Evolutionary conservation across 306 rosid species (phyloP).

Genomic region (Rosa lucieae): DNA sequence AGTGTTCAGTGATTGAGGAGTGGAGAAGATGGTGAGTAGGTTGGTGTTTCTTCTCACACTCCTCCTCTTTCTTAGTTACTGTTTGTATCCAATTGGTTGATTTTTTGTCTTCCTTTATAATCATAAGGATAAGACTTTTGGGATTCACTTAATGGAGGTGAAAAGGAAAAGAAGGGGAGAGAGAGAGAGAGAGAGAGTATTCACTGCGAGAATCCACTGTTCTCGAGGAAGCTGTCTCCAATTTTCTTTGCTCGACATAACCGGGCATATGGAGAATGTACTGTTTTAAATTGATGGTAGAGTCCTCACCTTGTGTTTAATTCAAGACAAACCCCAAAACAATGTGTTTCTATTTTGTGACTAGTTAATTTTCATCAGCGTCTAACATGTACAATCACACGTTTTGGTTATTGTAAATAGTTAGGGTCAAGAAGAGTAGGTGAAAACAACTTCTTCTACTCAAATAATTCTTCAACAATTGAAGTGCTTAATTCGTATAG

Average conservation of each 20-base stretch:
- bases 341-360: too few species aligned
- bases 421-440: too few species aligned
- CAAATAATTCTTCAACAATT: too few species aligned
- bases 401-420: too few species aligned
- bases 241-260: slow-evolving; percentile 12
- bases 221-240: slow-evolving; percentile 59
- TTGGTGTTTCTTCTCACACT: slow-evolving; percentile 19
- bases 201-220: slow-evolving; percentile 47
- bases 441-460: too few species aligned
- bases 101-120: slow-evolving; percentile 33
- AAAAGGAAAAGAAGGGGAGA: slow-evolving; percentile 19
- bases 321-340: not conserved
- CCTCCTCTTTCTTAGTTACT: slow-evolving; percentile 16
- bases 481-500: too few species aligned
- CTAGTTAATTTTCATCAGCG: too few species aligned
- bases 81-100: slow-evolving; percentile 10
- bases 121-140: slow-evolving; percentile 21
- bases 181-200: slow-evolving; percentile 1
- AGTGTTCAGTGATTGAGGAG: not conserved
- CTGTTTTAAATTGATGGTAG: not conserved
- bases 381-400: too few species aligned
- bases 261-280: not conserved
- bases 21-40: slow-evolving; percentile 16
- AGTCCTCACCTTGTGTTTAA: not conserved
- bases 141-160: slow-evolving; percentile 16